These are phyloP conservation scores for Aquilaria malaccensis DNA, from an alignment of 345 rosid genomes.

Conservation along the genomic window DNA sequence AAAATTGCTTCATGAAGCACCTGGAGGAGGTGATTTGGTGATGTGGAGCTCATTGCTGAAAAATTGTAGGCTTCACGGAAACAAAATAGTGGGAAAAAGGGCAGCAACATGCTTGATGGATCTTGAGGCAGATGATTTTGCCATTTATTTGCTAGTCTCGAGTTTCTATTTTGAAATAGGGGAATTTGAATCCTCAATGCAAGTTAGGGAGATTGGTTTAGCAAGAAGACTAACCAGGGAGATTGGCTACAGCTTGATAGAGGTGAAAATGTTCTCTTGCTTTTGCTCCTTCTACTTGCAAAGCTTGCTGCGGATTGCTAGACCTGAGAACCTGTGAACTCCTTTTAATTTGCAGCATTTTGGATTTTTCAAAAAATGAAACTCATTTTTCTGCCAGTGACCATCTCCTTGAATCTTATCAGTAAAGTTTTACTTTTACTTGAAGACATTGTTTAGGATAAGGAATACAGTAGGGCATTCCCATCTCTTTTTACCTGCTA, in stretches of 20 bases:
- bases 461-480: neutral
- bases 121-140: conserved; percentile 45
- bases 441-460: conserved; percentile 32
- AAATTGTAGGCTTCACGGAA: conserved; percentile 58
- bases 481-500: neutral
- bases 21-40: conserved; percentile 40
- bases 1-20: conserved; percentile 40
- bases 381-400: conserved; percentile 21
- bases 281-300: conserved; percentile 6
- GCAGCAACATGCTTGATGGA: conserved; percentile 52
- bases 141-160: conserved; percentile 52
- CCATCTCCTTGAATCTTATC: conserved; percentile 15
- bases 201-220: conserved; percentile 41
- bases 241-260: conserved; percentile 55
- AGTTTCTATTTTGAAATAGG: conserved; percentile 65
- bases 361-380: conserved; percentile 22
- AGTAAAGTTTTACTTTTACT: conserved; percentile 28
- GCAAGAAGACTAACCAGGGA: conserved; percentile 46
- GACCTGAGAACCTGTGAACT: neutral
- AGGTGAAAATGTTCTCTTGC: conserved; percentile 18
- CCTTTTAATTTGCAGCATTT: conserved; percentile 16
- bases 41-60: conserved; percentile 77
- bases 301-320: conserved; percentile 7
- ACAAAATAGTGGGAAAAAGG: conserved; percentile 57
- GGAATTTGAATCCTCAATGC: conserved; percentile 45